phyloP scores from a whole-genome alignment of 257 asterid species.

The Capsicum rhomboideum region DNA sequence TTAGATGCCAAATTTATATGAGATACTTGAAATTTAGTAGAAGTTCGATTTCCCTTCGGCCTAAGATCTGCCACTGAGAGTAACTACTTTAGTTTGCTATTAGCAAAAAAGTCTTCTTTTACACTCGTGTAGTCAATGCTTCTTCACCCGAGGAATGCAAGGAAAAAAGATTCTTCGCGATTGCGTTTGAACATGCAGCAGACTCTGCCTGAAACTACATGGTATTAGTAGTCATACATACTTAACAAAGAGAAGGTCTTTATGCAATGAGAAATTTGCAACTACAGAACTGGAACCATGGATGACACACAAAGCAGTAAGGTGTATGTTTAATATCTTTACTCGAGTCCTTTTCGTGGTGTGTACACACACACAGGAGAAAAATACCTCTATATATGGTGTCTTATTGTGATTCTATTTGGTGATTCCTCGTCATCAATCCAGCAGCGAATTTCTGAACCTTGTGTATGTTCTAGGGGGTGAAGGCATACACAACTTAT shows the following conservation, averaged over 20 bases:
- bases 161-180: background rate
- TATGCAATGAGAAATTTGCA: background rate
- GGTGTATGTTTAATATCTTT: background rate
- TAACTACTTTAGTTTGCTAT: background rate
- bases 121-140: background rate
- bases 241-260: background rate
- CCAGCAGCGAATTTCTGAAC: slow-evolving; percentile 49
- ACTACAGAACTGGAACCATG: background rate
- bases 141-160: background rate
- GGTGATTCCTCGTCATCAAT: slow-evolving; percentile 9
- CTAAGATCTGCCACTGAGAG: background rate
- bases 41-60: background rate
- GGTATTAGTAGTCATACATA: background rate
- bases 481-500: slow-evolving; percentile 31
- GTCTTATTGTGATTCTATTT: background rate
- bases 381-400: background rate
- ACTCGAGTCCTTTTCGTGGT: background rate
- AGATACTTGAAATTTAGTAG: background rate
- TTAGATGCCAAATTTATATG: background rate
- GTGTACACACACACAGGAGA: background rate
- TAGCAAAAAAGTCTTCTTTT: background rate
- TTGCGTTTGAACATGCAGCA: background rate
- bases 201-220: slow-evolving; percentile 1
- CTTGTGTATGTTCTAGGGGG: slow-evolving; percentile 38
- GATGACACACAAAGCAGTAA: background rate